A percentile compares a stretch with the other conserved stretches of the same genome.
phyloP scores from a whole-genome alignment of 2,329 filamentous ascomycete genomes.

The Phyllachora maydis region DNA sequence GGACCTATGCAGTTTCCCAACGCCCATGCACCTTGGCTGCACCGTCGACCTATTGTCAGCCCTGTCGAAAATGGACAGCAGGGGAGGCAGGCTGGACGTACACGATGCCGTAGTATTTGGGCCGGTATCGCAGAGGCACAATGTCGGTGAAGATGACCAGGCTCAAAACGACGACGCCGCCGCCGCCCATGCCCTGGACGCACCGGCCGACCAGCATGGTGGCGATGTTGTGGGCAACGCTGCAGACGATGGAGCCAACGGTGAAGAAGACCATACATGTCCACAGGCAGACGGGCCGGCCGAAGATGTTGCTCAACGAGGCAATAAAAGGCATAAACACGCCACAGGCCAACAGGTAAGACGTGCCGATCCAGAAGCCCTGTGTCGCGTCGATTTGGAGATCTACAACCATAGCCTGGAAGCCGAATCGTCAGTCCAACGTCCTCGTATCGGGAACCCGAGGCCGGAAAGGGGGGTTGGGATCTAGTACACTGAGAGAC shows the following conservation, averaged over 20 bases:
- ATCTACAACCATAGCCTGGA: slow-evolving; percentile 12
- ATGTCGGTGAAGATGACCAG: slow-evolving; percentile 20
- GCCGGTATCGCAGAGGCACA: slow-evolving; percentile 17
- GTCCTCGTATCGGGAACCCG: too few species aligned
- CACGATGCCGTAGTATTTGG: slow-evolving; percentile 17
- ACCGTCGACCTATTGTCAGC: too few species aligned
- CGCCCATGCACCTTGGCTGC: slow-evolving; percentile 14
- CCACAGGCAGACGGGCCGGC: slow-evolving; percentile 20
- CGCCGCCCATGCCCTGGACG: slow-evolving; percentile 18
- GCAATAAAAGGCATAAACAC: slow-evolving; percentile 20
- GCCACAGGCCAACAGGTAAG: slow-evolving; percentile 21
- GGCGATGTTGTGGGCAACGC: slow-evolving; percentile 11
- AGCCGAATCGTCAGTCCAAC: not conserved
- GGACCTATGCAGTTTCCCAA: slow-evolving; percentile 19
- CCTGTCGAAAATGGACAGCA: too few species aligned
- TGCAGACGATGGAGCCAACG: slow-evolving; percentile 18
- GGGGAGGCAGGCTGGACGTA: not conserved
- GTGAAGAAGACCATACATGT: slow-evolving; percentile 20
- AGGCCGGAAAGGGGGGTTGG: not conserved
- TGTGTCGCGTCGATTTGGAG: slow-evolving; percentile 13
- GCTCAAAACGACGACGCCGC: slow-evolving; percentile 17
- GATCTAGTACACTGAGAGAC: slow-evolving; percentile 16
- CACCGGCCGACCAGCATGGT: slow-evolving; percentile 15
- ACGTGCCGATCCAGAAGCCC: slow-evolving; percentile 25
- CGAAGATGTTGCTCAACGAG: slow-evolving; percentile 22